A percentile compares a stretch with the other conserved stretches of the same genome.
Evolutionary conservation across 2,329 filamentous ascomycete genomes (phyloP).

Genomic region (Paramyrothecium roridum): DNA sequence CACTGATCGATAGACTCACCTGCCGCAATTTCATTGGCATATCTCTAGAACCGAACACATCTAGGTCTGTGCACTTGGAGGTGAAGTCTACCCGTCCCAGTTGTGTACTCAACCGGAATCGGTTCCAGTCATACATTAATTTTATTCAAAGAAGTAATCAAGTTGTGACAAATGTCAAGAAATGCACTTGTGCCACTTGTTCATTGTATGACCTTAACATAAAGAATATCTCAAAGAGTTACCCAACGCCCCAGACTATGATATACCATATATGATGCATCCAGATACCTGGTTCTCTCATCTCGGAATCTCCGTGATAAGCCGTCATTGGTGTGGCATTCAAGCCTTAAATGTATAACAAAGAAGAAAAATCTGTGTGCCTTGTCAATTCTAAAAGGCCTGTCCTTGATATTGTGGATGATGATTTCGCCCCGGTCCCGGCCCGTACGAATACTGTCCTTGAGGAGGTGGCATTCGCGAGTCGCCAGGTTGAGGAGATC

Average conservation of each 20-base stretch:
- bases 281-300: neutral
- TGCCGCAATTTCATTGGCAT: too few species aligned
- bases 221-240: neutral
- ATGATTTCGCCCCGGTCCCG: conserved; percentile 11
- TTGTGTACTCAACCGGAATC: too few species aligned
- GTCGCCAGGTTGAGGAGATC: conserved; percentile 21
- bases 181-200: neutral
- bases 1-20: too few species aligned
- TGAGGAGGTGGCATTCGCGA: conserved; percentile 23
- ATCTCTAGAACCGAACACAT: too few species aligned
- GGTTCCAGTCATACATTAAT: too few species aligned
- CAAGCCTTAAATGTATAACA: neutral
- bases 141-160: too few species aligned
- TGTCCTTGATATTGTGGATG: conserved; percentile 32
- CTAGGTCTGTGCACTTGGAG: too few species aligned
- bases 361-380: conserved; percentile 9
- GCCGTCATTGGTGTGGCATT: too few species aligned
- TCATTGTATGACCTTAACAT: neutral
- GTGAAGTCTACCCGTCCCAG: too few species aligned
- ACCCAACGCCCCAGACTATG: neutral
- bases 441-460: conserved; percentile 22
- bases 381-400: conserved; percentile 22
- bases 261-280: neutral
- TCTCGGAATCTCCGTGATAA: neutral
- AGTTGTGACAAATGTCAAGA: neutral